Evolutionary conservation across 2,329 filamentous ascomycete genomes (phyloP), one percentile per base, ranked within the genome.

Genomic region (Akanthomyces lecanii): DNA sequence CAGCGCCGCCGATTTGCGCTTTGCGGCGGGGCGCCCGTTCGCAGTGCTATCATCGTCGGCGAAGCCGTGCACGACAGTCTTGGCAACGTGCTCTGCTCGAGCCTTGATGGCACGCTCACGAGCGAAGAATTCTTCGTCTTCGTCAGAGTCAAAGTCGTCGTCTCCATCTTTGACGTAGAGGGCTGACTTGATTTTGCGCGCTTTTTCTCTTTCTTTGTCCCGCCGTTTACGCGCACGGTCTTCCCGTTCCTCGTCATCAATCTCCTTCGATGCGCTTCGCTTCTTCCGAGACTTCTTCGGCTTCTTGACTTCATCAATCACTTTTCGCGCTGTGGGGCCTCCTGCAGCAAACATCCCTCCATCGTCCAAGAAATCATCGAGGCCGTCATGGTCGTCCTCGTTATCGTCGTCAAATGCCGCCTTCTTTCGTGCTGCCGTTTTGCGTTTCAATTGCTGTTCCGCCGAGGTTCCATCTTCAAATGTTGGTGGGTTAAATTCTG

Each of bases 131-230:
- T 84, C 86, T 25, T 79, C 75, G 56, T 82, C 81, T 63, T 85
- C 84, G 53, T 92, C 91, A 40, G 84, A 86, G 70, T 97, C 92
- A n/a, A 84, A 88, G 68, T 97, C 92, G 60, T 98, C 95, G 72
- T 98, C 95, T 67, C 89, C 92, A 44, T 89, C 87, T 63, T 89
- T 85, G 57, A 99, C 89, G 69, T 87, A 94, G 45, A 94, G 76
- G 28, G 88, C 87, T 69, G 90, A 96, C 80, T 97, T 98, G 77
- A 95, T 89, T 72, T 89, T 90, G 38, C 81, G 80, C 55, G 86
- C 82, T 75, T 92, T 92, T 70, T 93, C 91, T n/a, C 85, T 78
- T 67, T 96, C 88, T 67, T 85, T 89, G 59, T 87, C 81, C 61
- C 85, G 82, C 44, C 88, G 82, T 61, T 81, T 83, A 14, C 82